A percentile compares a stretch with the other conserved stretches of the same genome.
Conservation (phyloP, 495 filamentous ascomycete genomes). For the Aspergillus funiculosus region DNA sequence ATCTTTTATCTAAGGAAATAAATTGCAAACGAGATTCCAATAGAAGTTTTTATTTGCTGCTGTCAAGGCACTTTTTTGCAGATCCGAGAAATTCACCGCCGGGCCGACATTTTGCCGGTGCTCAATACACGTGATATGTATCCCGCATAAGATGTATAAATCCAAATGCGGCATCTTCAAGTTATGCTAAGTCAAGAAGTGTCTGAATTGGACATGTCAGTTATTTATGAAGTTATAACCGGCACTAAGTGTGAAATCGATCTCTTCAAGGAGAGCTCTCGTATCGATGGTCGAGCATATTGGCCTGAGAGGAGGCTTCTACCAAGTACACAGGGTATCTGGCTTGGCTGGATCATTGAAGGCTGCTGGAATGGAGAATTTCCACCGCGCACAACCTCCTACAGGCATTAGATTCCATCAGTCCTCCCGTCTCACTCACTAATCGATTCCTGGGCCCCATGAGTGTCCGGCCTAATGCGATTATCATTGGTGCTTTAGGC, state of each 20-base stretch:
- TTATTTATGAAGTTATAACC: slow-evolving; percentile 29
- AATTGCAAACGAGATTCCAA: no score
- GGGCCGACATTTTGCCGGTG: slow-evolving; percentile 1
- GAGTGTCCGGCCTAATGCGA: not conserved
- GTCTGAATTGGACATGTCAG: no score
- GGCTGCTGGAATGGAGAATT: slow-evolving; percentile 26
- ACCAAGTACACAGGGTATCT: slow-evolving; percentile 22
- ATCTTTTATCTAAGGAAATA: no score
- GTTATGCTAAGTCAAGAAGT: no score
- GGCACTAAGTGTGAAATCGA: slow-evolving; percentile 23
- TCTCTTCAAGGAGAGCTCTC: slow-evolving; percentile 24
- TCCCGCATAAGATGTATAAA: not conserved
- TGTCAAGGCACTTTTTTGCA: not conserved
- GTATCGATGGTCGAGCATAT: slow-evolving; percentile 17
- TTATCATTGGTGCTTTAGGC: not conserved
- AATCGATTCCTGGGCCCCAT: not conserved
- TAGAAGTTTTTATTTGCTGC: not conserved
- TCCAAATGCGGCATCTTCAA: not conserved
- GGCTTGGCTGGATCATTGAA: slow-evolving; percentile 29
- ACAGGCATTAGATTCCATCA: slow-evolving; percentile 19
- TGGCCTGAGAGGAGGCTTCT: slow-evolving; percentile 21
- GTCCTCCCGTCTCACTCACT: not conserved
- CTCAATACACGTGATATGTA: not conserved
- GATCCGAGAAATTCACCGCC: not conserved
- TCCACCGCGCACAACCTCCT: slow-evolving; percentile 19